phyloP scores from a whole-genome alignment of 2,329 filamentous ascomycete genomes.

The Xylariaceae sp. region DNA sequence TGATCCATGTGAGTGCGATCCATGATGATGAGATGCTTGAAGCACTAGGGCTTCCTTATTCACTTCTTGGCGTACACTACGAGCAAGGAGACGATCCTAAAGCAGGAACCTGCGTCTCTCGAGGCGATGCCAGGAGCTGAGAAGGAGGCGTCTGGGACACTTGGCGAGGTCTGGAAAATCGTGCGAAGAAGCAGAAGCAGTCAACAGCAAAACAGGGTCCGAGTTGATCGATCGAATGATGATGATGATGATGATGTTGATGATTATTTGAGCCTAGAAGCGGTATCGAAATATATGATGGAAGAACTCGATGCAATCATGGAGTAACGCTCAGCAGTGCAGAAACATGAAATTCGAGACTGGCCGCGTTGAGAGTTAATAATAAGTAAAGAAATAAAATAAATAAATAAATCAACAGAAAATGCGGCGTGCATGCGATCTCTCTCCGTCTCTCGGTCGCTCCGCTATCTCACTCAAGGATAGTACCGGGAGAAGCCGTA shows the following conservation, averaged over 20 bases:
- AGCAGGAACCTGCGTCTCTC: not conserved
- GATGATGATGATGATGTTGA: conserved; percentile 1
- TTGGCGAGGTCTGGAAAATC: not conserved
- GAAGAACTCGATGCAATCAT: conserved; percentile 1
- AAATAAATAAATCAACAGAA: conserved; percentile 3
- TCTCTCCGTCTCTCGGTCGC: not conserved
- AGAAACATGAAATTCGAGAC: not conserved
- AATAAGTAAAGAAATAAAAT: not conserved
- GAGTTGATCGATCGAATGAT: not conserved
- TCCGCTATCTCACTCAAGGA: not conserved
- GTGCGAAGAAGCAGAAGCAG: not conserved
- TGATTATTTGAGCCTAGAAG: not conserved
- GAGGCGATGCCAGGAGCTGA: not conserved
- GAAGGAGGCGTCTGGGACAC: not conserved
- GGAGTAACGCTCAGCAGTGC: not conserved
- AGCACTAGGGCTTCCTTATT: conserved; percentile 3
- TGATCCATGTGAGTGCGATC: conserved; percentile 7
- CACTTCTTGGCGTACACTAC: not conserved
- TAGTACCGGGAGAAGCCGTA: not conserved
- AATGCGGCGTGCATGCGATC: too few species aligned
- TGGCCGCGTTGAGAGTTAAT: too few species aligned
- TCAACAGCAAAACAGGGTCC: not conserved
- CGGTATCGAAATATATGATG: not conserved
- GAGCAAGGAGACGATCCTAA: not conserved
- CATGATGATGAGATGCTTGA: conserved; percentile 8